Base-by-base conservation (phyloP, 371 early-diverging fungal species). In the Encephalitozoon romaleae region DNA sequence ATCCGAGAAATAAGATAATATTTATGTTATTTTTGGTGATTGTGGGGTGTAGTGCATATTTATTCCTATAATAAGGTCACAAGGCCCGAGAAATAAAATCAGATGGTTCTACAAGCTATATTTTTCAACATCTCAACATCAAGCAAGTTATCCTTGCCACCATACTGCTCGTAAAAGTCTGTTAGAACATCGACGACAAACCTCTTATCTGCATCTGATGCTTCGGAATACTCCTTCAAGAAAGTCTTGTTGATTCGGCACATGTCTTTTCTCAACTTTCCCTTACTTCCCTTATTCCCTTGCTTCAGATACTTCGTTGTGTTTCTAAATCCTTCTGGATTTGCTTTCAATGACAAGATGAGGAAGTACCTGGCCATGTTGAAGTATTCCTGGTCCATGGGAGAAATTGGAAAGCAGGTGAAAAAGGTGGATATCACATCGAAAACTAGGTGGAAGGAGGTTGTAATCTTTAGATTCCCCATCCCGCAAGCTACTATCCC, bases 91-190 rank as follows among this genome's bases (percentile, higher is more conserved):
- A 9, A 54, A 59, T 59, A 38, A 38, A 34, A 30, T 59, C n/a
- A 59, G 3, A 1, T 1, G 11, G 21, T 59, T 21, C 34, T 59
- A n/a, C 59, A 59, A 2, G 59, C 59, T 38, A 59, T 59, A 2
- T 59, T 59, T 15, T 59, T 59, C 38, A 59, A 34, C 59, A 59
- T 59, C 28, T 59, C 59, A 6, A 59, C 34, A n/a, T 30, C 30
- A 18, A 59, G 28, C 12, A 59, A 18, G 3, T 49, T 65, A 4
- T 54, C 67, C 18, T 54, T 42, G 5, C 9, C 43, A 41, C 53
- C 39, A 55, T 74, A 39, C 30, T 65, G 53, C 49, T 80, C 81
- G 53, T 77, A 77, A 67, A 66, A 80, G 66, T 80, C 81, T 26
- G 63, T 59, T 23, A 80, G 38, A 5, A 80, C 38, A 53, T 80